phyloP scores from a whole-genome alignment of 2,329 filamentous ascomycete genomes.

The Sclerotinia borealis region DNA sequence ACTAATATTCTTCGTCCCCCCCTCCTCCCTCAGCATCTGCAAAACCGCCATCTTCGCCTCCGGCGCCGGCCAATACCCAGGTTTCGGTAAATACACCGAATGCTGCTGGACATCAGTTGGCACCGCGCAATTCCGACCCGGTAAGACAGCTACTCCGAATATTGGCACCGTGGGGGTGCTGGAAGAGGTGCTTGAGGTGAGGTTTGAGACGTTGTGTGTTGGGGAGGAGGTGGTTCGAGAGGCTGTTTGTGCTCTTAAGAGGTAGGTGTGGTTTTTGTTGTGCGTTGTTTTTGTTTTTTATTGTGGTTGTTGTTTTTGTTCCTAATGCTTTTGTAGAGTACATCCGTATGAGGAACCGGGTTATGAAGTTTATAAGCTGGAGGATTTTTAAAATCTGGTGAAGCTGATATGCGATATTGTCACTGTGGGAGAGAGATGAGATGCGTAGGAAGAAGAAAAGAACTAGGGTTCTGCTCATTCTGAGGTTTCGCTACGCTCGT shows the following conservation, averaged over 20 bases:
- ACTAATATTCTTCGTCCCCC: constrained; percentile 48
- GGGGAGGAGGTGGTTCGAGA: constrained; percentile 49
- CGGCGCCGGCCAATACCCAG: constrained; percentile 45
- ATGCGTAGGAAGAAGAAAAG: background rate
- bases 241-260: constrained; percentile 58
- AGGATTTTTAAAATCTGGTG: constrained; percentile 33
- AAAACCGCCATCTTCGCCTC: constrained; percentile 50
- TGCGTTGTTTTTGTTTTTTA: constrained; percentile 8
- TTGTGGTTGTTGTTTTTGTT: background rate
- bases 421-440: background rate
- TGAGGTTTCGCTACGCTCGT: too few relatives aligned
- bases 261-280: constrained; percentile 39
- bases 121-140: constrained; percentile 61
- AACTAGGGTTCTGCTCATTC: background rate
- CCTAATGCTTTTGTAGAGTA: constrained; percentile 22
- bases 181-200: constrained; percentile 54
- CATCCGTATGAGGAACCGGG: constrained; percentile 49
- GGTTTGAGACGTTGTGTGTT: constrained; percentile 56
- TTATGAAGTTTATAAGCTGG: constrained; percentile 44
- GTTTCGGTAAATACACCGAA: constrained; percentile 47
- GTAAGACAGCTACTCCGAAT: constrained; percentile 53
- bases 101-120: constrained; percentile 47
- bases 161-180: constrained; percentile 53
- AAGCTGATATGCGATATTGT: background rate
- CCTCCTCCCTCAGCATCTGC: constrained; percentile 38